Percentiles rank a stretch among this genome's conserved stretches.
phyloP scores from a whole-genome alignment of 176 grass and related monocot genomes.

The Zoysia pacifica region DNA sequence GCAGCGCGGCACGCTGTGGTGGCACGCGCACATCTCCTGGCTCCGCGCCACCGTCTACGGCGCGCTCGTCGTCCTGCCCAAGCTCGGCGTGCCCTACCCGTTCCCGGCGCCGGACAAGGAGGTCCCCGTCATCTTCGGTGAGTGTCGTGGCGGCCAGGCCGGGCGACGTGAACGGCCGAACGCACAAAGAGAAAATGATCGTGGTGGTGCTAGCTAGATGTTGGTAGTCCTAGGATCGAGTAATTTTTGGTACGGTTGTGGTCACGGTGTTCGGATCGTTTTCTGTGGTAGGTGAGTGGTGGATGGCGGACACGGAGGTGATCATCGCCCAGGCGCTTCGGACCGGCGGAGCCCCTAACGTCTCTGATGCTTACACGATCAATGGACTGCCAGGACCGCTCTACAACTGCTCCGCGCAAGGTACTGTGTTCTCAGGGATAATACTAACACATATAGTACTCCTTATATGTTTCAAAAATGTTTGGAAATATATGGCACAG shows the following conservation, averaged over 20 bases:
- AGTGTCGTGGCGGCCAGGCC: neutral
- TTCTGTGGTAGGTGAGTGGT: constrained; percentile 56
- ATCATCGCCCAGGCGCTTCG: constrained; percentile 44
- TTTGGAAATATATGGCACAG: too few species aligned
- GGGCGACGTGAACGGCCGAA: constrained; percentile 15
- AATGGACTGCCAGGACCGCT: constrained; percentile 62
- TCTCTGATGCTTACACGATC: constrained; percentile 69
- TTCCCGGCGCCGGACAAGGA: constrained; percentile 66
- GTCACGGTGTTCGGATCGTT: neutral
- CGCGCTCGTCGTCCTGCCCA: constrained; percentile 70
- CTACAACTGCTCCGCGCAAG: constrained; percentile 60
- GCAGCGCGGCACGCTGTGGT: constrained; percentile 85
- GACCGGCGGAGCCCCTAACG: constrained; percentile 50
- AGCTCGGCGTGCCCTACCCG: constrained; percentile 65
- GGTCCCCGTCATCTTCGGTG: constrained; percentile 69
- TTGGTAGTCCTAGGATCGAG: neutral
- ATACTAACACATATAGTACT: too few species aligned
- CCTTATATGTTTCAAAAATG: too few species aligned
- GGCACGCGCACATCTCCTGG: constrained; percentile 89
- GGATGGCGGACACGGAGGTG: constrained; percentile 54
- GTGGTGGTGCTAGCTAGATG: neutral
- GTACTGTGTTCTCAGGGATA: neutral
- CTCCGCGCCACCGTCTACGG: constrained; percentile 71
- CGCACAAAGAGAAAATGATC: neutral
- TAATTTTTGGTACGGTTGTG: neutral